phyloP scores from a whole-genome alignment of 2,329 filamentous ascomycete species.

The Xylaria polymorpha region DNA sequence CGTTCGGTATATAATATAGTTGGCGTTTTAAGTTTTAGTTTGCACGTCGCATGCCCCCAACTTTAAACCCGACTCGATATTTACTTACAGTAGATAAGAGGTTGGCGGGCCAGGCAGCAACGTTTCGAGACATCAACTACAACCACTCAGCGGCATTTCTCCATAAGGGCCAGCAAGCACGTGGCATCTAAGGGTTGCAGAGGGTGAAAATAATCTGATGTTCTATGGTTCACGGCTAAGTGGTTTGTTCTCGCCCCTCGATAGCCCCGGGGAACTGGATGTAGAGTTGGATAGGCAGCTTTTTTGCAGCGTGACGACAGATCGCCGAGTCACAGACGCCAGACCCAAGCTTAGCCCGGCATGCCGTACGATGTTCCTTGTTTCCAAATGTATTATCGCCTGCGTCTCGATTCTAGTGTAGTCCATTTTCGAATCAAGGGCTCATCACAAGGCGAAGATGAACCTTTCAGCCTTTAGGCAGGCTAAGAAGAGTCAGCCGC shows the following conservation, averaged over 20 bases:
- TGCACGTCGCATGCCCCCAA: constrained; percentile 6
- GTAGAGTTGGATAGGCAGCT: constrained; percentile 7
- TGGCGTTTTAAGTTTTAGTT: neutral
- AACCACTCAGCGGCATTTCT: neutral
- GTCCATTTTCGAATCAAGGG: neutral
- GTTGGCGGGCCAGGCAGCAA: constrained; percentile 27
- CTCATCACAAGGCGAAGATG: constrained; percentile 8
- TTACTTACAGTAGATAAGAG: neutral
- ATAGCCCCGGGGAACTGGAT: neutral
- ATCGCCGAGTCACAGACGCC: neutral
- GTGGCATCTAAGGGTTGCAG: constrained; percentile 1
- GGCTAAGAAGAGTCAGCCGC: constrained; percentile 27
- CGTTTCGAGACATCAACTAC: neutral
- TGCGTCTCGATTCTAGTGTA: neutral
- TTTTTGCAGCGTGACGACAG: neutral
- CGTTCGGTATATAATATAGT: neutral
- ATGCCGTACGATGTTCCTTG: neutral
- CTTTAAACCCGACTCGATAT: neutral
- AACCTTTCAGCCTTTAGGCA: constrained; percentile 26
- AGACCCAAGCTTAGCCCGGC: neutral
- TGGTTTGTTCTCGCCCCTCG: neutral
- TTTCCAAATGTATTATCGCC: constrained; percentile 17
- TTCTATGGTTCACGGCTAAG: neutral
- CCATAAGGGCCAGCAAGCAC: neutral
- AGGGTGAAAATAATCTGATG: neutral